Evolutionary conservation across 2,329 filamentous ascomycete species (phyloP), one percentile per base, ranked within the genome.

Genomic region (Penicillium sp.): DNA sequence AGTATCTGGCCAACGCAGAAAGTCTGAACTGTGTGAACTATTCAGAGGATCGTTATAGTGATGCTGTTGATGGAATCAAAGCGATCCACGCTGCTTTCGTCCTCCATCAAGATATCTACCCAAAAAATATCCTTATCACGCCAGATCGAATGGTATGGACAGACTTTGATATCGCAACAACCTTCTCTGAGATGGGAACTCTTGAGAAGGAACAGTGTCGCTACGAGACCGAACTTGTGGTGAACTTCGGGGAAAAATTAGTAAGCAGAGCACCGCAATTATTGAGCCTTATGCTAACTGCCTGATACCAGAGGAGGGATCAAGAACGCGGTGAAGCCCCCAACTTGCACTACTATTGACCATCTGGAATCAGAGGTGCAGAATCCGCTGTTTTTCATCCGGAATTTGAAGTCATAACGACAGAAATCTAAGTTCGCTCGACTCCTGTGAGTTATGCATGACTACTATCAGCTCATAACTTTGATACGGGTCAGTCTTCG

Each of bases 141-240:
- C 23, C 56, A 5, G 46, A 35, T 44, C 66, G 65, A 51, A 7
- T 69, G 26, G 63, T 70, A 6, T 70, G 69, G 68, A 60, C 66
- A 50, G 67, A 69, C 23, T 69, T 70, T 61, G 67, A 71, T 63
- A 59, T 69, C 65, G 57, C 67, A 45, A 67, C 48, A 9, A 71
- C 64, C 5, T 69, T 71, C 19, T 30, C 38, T 26, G 49, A 61
- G 5, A 6, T 60, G 45, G 63, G 59, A 15, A 15, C 26, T 41
- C 26, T 21, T 30, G 53, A 62, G 53, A 26, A 52, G 19, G 61
- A 46, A 49, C 62, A 60, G 19, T 64, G 56, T 35, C 35, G 62
- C 9, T 64, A 61, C 21, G 56, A 67, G 56, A 46, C 55, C 15
- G 56, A 49, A 19, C 56, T 65, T 31, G 58, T 64, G 7, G 23